Evolutionary conservation across 495 filamentous ascomycete species (phyloP).

Genomic region (Aspergillus haitiensis): DNA sequence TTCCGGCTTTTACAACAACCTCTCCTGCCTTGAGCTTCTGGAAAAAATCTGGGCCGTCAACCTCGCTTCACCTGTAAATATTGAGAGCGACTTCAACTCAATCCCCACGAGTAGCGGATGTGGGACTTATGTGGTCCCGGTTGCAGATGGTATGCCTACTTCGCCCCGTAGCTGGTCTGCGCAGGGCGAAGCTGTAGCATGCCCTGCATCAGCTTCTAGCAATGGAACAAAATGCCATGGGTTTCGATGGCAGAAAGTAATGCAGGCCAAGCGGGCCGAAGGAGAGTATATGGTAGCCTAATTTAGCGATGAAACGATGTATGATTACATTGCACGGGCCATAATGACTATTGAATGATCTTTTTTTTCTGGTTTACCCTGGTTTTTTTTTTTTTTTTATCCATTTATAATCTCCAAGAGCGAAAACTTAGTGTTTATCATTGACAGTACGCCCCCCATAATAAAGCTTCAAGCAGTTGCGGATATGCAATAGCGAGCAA

Average conservation of each 20-base stretch:
- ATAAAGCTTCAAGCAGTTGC: no score
- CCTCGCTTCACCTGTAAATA: slow-evolving; percentile 30
- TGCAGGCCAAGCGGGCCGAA: slow-evolving; percentile 64
- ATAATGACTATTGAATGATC: not conserved
- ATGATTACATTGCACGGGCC: not conserved
- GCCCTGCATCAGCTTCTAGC: not conserved
- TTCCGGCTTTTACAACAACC: slow-evolving; percentile 89
- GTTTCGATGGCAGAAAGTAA: slow-evolving; percentile 77
- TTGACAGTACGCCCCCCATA: no score
- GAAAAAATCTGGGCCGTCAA: slow-evolving; percentile 77
- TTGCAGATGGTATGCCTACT: not conserved
- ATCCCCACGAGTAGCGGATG: not conserved
- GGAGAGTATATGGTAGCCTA: slow-evolving; percentile 89
- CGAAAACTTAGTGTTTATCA: no score
- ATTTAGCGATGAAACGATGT: slow-evolving; percentile 6
- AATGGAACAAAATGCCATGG: slow-evolving; percentile 37
- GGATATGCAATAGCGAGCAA: no score
- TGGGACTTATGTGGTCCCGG: slow-evolving; percentile 14
- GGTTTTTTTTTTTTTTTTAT: not conserved
- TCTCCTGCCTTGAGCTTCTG: slow-evolving; percentile 79
- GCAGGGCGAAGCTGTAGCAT: slow-evolving; percentile 17
- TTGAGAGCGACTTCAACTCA: slow-evolving; percentile 16
- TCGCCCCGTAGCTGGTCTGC: slow-evolving; percentile 14
- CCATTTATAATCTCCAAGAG: no score
- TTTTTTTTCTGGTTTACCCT: no score